phyloP scores from a whole-genome alignment of 23 red algal genomes.

The Gracilaria vermiculophylla region DNA sequence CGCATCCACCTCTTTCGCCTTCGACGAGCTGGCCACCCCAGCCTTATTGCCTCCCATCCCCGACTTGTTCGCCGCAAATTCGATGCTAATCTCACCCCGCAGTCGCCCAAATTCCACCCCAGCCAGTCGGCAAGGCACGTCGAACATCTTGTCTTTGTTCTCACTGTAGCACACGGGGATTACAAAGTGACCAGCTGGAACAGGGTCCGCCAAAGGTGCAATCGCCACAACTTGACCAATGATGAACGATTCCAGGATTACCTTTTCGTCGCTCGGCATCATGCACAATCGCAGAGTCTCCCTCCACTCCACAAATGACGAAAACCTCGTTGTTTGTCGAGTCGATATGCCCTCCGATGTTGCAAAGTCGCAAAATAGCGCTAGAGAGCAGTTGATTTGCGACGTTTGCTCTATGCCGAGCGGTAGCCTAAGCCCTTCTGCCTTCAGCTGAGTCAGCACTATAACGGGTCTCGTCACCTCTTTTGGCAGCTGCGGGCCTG shows the following conservation, averaged over 20 bases:
- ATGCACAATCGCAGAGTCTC: constrained; percentile 51
- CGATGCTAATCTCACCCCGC: neutral
- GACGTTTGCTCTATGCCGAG: constrained; percentile 50
- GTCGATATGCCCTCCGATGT: constrained; percentile 57
- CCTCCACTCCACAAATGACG: constrained; percentile 37
- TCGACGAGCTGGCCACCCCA: neutral
- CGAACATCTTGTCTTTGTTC: constrained; percentile 38
- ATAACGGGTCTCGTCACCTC: constrained; percentile 28
- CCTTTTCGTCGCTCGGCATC: constrained; percentile 55
- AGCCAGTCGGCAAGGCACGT: constrained; percentile 65
- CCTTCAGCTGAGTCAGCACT: constrained; percentile 41
- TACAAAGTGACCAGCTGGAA: constrained; percentile 66
- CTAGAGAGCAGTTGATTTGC: constrained; percentile 41
- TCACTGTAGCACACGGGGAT: constrained; percentile 12
- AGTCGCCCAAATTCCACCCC: neutral
- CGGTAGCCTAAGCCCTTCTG: constrained; percentile 28
- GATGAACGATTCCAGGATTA: constrained; percentile 43
- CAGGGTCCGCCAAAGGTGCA: constrained; percentile 40
- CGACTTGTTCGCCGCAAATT: neutral
- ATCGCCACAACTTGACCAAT: constrained; percentile 69
- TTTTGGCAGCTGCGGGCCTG: constrained; percentile 43
- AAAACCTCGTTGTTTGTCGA: constrained; percentile 14
- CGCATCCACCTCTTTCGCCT: neutral
- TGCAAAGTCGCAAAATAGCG: constrained; percentile 47
- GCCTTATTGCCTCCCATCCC: neutral